Conservation (phyloP, 345 rosid species). For the Euclidium syriacum region DNA sequence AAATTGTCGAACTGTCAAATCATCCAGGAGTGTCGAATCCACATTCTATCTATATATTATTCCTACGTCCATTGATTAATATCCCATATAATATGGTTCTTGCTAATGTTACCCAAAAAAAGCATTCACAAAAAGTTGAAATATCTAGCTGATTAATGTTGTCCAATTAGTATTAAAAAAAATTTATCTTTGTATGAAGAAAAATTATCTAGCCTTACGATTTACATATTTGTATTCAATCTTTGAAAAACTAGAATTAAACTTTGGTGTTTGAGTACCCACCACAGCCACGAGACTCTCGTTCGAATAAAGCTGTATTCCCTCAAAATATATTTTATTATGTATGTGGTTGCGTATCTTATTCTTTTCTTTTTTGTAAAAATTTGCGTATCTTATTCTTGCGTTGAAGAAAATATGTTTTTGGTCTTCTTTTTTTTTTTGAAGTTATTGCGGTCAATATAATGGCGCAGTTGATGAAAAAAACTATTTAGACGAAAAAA, state of each 20-base stretch:
- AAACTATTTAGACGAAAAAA: neutral
- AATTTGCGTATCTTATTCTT: too few species aligned
- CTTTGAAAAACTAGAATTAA: neutral
- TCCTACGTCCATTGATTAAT: neutral
- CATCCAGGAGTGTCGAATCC: constrained; percentile 1
- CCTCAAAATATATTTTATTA: neutral
- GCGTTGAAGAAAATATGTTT: neutral
- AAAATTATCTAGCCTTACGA: neutral
- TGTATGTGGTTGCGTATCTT: neutral
- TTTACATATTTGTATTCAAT: neutral
- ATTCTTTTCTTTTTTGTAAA: too few species aligned
- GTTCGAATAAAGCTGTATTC: constrained; percentile 1
- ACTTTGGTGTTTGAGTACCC: neutral
- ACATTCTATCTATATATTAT: neutral
- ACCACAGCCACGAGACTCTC: neutral
- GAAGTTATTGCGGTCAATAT: neutral
- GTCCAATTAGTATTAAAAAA: neutral
- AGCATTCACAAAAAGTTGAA: neutral
- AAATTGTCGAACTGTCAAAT: constrained; percentile 8
- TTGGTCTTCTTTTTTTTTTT: too few species aligned
- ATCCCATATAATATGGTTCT: neutral
- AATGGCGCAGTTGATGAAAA: neutral
- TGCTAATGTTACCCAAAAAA: neutral
- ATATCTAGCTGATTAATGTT: neutral
- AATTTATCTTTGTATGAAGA: neutral